phyloP scores from a whole-genome alignment of 169 alveolate genomes.

The Plasmodium malariae region DNA sequence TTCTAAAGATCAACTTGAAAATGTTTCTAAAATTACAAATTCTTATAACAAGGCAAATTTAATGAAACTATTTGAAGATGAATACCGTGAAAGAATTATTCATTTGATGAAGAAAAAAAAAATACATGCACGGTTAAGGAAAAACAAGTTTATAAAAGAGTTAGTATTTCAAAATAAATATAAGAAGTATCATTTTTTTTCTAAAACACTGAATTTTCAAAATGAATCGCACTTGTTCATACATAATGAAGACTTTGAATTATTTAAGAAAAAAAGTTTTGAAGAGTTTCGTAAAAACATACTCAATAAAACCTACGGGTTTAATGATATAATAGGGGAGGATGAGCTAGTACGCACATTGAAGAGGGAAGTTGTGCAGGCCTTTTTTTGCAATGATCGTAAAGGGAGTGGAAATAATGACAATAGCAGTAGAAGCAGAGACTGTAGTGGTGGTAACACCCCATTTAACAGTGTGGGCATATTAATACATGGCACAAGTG shows the following conservation, averaged over 20 bases:
- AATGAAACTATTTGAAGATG: slow-evolving; percentile 37
- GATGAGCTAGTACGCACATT: neutral
- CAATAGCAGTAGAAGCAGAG: neutral
- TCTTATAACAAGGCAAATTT: slow-evolving; percentile 11
- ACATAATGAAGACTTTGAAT: slow-evolving; percentile 47
- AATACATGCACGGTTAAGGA: neutral
- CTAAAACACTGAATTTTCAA: slow-evolving; percentile 31
- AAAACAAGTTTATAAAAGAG: neutral
- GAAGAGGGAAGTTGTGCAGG: slow-evolving; percentile 11
- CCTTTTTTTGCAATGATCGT: neutral
- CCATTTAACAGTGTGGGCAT: slow-evolving; percentile 11
- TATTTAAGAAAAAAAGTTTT: slow-evolving; percentile 22
- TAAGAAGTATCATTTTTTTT: slow-evolving; percentile 21
- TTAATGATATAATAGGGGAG: slow-evolving; percentile 28
- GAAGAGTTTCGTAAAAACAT: neutral
- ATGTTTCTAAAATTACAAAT: slow-evolving; percentile 36
- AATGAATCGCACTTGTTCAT: slow-evolving; percentile 26
- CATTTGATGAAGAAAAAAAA: slow-evolving; percentile 10
- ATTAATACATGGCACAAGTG: slow-evolving; percentile 50
- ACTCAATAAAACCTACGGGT: slow-evolving; percentile 1
- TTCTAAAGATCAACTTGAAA: neutral
- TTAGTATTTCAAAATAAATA: neutral
- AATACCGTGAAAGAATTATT: slow-evolving; percentile 49
- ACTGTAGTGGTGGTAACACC: neutral
- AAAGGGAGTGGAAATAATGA: neutral